phyloP scores from a whole-genome alignment of 192 early-diverging fungal species.

The Spinellus fusiger region DNA sequence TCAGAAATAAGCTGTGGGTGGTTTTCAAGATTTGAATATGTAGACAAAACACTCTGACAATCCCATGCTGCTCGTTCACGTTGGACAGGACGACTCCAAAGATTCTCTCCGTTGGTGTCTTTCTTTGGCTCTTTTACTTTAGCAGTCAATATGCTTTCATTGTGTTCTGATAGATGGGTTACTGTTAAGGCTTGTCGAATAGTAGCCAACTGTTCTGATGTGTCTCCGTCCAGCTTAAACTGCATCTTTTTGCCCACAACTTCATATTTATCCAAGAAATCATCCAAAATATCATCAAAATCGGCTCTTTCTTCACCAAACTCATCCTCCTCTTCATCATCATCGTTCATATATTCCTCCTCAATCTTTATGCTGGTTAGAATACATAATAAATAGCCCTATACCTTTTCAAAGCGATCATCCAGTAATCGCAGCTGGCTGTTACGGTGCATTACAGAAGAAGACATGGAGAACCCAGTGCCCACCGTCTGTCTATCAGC shows the following conservation, averaged over 20 bases:
- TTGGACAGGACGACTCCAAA: slow-evolving; percentile 37
- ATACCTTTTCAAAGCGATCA: slow-evolving; percentile 85
- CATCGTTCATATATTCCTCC: slow-evolving; percentile 51
- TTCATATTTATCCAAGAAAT: slow-evolving; percentile 75
- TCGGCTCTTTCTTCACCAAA: slow-evolving; percentile 56
- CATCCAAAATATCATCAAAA: slow-evolving; percentile 67
- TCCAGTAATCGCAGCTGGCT: slow-evolving; percentile 84
- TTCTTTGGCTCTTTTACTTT: slow-evolving; percentile 4
- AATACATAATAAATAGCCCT: background rate
- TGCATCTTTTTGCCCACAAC: slow-evolving; percentile 65
- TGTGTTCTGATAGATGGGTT: slow-evolving; percentile 29
- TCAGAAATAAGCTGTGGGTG: slow-evolving; percentile 81
- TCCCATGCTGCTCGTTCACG: slow-evolving; percentile 78
- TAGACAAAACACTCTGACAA: slow-evolving; percentile 83
- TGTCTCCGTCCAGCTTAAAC: slow-evolving; percentile 58
- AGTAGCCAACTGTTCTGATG: slow-evolving; percentile 53
- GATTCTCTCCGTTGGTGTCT: slow-evolving; percentile 20
- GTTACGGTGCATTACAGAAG: slow-evolving; percentile 91
- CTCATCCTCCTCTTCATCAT: slow-evolving; percentile 47
- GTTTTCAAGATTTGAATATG: slow-evolving; percentile 93
- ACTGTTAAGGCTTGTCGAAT: slow-evolving; percentile 49
- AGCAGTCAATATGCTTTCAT: slow-evolving; percentile 14
- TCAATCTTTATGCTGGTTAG: slow-evolving; percentile 37
- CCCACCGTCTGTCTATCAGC: slow-evolving; percentile 39
- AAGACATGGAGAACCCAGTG: slow-evolving; percentile 81